Conservation (phyloP, 805 yeast genomes). For the Nakazawaea pomicola region DNA sequence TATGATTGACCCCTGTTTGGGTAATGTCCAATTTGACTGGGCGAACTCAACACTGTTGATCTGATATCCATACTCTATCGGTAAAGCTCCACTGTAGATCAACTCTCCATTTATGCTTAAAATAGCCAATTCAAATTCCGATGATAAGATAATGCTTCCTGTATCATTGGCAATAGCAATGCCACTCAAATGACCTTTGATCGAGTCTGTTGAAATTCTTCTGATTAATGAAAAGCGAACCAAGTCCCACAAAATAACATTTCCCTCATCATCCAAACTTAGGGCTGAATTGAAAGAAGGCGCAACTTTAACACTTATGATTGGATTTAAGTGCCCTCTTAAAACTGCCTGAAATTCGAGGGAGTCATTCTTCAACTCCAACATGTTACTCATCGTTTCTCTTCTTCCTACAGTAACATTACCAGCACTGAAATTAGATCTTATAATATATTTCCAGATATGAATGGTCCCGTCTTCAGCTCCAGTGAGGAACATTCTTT, state of each 20-base stretch:
- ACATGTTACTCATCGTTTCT: neutral
- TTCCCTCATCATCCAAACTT: constrained; percentile 51
- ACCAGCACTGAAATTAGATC: neutral
- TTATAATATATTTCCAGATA: constrained; percentile 43
- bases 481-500: constrained; percentile 41
- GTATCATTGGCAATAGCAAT: constrained; percentile 48
- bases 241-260: constrained; percentile 61
- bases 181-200: constrained; percentile 19
- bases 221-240: constrained; percentile 47
- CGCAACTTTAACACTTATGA: constrained; percentile 44
- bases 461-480: constrained; percentile 56
- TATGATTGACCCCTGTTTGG: constrained; percentile 2
- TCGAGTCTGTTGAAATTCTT: constrained; percentile 18
- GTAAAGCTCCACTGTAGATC: constrained; percentile 19
- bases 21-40: constrained; percentile 15
- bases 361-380: constrained; percentile 15
- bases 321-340: constrained; percentile 51
- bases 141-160: constrained; percentile 45
- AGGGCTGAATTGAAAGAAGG: constrained; percentile 49
- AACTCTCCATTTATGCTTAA: constrained; percentile 44
- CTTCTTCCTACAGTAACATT: constrained; percentile 5
- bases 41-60: constrained; percentile 18
- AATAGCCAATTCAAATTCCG: constrained; percentile 26
- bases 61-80: constrained; percentile 13
- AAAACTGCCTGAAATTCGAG: constrained; percentile 39